Conservation (phyloP, 306 rosid species). For the Vigna reflexopilosa region DNA sequence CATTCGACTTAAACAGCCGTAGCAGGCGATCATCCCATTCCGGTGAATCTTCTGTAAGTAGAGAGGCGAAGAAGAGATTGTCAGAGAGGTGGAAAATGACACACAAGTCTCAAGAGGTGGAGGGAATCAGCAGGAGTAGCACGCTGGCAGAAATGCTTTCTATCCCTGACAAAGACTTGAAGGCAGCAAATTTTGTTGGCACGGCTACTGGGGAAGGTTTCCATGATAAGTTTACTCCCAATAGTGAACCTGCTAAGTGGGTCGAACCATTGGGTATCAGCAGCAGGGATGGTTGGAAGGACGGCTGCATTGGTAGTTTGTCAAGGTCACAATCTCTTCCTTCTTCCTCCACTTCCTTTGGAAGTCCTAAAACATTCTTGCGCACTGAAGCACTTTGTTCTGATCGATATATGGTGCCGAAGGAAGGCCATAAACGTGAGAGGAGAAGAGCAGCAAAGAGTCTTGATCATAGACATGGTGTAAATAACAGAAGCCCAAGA, state of each 20-base stretch:
- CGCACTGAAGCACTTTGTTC: constrained; percentile 52
- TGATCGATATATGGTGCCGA: constrained; percentile 61
- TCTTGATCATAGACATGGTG: constrained; percentile 53
- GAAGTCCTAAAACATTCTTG: constrained; percentile 60
- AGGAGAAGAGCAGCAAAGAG: constrained; percentile 53
- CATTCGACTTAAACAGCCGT: constrained; percentile 52
- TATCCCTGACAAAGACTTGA: constrained; percentile 63
- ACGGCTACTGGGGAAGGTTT: constrained; percentile 49
- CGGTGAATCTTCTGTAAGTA: constrained; percentile 72
- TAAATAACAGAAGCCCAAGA: constrained; percentile 53
- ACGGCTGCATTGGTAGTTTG: constrained; percentile 60
- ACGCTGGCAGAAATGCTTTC: constrained; percentile 98
- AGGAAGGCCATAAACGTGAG: constrained; percentile 59
- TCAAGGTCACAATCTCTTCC: constrained; percentile 92
- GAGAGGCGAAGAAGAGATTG: constrained; percentile 94
- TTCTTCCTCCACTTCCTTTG: constrained; percentile 71
- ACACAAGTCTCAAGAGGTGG: constrained; percentile 65
- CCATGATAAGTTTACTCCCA: constrained; percentile 49
- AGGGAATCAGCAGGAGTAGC: constrained; percentile 68
- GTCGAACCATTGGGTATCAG: constrained; percentile 92
- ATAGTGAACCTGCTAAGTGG: constrained; percentile 52
- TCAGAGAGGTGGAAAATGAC: constrained; percentile 91
- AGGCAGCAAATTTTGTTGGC: constrained; percentile 48
- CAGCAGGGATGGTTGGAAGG: constrained; percentile 99
- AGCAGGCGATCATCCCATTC: constrained; percentile 63